phyloP scores from a whole-genome alignment of 441 rosid genomes.

The Populus trichocarpa region DNA sequence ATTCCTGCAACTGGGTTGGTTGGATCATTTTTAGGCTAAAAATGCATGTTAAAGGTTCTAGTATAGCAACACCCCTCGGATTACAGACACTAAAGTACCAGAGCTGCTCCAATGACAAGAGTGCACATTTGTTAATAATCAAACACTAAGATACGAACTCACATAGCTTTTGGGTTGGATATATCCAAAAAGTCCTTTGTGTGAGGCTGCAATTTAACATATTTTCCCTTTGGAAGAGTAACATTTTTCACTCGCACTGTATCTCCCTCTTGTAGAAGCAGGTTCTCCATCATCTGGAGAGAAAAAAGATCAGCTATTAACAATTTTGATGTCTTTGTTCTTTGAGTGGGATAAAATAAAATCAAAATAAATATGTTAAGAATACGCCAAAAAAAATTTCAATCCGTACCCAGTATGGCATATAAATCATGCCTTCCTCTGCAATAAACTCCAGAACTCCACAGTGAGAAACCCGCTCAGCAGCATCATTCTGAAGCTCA shows the following conservation, averaged over 20 bases:
- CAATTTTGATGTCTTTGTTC: background rate
- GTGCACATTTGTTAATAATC: background rate
- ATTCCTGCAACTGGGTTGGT: background rate
- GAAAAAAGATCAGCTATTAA: constrained; percentile 1
- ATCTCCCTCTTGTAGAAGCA: constrained; percentile 86
- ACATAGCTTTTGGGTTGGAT: constrained; percentile 96
- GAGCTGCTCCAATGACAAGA: background rate
- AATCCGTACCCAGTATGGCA: constrained; percentile 89
- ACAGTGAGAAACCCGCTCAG: constrained; percentile 87
- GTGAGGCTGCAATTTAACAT: constrained; percentile 91
- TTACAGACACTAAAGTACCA: no score
- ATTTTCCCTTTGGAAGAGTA: constrained; percentile 86
- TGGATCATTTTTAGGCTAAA: background rate
- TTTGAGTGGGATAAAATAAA: background rate
- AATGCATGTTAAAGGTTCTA: background rate
- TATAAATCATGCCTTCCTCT: constrained; percentile 97
- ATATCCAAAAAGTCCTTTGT: constrained; percentile 83
- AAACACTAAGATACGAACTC: constrained; percentile 23
- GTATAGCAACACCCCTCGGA: background rate
- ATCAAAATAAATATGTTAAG: background rate
- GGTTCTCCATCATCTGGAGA: constrained; percentile 93
- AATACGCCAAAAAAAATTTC: background rate
- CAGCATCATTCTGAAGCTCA: constrained; percentile 72
- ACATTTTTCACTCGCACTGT: constrained; percentile 66
- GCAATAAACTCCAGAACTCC: constrained; percentile 98